phyloP scores from a whole-genome alignment of 164 flowering plant species.

The Brasenia schreberi region DNA sequence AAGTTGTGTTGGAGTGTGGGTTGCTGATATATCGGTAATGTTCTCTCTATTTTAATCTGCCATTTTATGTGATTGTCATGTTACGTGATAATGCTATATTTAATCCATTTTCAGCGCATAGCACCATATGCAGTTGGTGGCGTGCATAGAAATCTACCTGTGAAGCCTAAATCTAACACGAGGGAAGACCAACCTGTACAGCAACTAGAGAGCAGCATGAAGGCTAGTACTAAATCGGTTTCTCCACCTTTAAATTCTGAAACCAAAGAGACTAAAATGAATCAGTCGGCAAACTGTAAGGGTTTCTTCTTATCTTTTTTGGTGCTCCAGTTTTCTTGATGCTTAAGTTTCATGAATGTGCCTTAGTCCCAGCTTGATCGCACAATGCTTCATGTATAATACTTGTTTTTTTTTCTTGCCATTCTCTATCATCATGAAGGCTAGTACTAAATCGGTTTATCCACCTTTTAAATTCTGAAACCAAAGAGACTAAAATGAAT shows the following conservation, averaged over 20 bases:
- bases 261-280: constrained; percentile 36
- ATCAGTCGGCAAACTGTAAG: background rate
- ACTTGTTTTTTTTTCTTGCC: no score
- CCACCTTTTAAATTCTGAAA: constrained; percentile 43
- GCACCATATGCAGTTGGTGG: constrained; percentile 57
- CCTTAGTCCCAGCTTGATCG: no score
- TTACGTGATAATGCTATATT: background rate
- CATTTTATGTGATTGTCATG: background rate
- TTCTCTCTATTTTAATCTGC: background rate
- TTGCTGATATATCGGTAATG: constrained; percentile 86
- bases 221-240: constrained; percentile 46
- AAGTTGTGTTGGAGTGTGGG: constrained; percentile 99
- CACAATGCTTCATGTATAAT: no score
- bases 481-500: constrained; percentile 33
- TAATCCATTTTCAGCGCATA: constrained; percentile 36
- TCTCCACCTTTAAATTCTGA: constrained; percentile 49
- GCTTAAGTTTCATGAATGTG: no score
- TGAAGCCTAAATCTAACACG: constrained; percentile 47
- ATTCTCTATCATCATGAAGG: no score
- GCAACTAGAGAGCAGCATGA: constrained; percentile 39
- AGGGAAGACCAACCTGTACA: constrained; percentile 31
- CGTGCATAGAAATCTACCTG: constrained; percentile 20
- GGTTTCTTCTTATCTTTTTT: background rate
- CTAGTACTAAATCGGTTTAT: constrained; percentile 48
- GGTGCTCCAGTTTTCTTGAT: background rate